Evolutionary conservation across 345 rosid genomes (phyloP), one percentile per base, ranked within the genome.

Genomic region (Psidium guajava): DNA sequence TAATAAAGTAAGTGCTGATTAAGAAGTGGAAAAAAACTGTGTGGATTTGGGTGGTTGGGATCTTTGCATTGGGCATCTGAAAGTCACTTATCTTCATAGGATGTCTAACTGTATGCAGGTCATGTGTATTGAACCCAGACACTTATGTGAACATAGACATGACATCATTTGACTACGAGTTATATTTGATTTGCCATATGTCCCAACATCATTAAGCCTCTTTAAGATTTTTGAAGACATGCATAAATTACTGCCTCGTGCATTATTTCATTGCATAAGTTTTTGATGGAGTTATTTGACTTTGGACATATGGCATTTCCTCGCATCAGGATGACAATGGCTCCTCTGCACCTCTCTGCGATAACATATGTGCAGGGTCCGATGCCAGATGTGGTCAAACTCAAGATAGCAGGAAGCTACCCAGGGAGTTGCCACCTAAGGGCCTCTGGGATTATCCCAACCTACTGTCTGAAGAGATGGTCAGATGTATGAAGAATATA

Each of bases 401-500:
- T 84, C 77, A 86, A 56, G 91, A 87, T 85, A 82, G 84, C 49
- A 89, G 84, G 87, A 92, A 91, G 90, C 83, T 90, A 85, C 89
- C 92, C 73, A 93, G 90, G 84, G 94, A 89, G 85, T 84, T 92
- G 85, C 89, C 91, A 69, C 90, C 91, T 74, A 93, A 92, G 90
- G 91, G 91, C 86, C 91, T 96, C 28, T 94, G 96, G 94, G 92
- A 93, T 91, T 90, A 93, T 83, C 99, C 99, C 83, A 95, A 95
- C 88, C 90, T 84, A 85, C 87, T 97, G 74, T 94, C 98, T 2
- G 95, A 97, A 90, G 95, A 95, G 91, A 97, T 97, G 98, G 92
- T 95, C 57, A 87, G 92, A 90, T 97, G 98, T 91, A 97, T 97
- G 99, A 94, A 92, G 90, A 92, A 95, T 88, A 94, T 97, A 91